Evolutionary conservation across 305 asterid genomes (phyloP), one percentile per base, ranked within the genome.

Genomic region (Nicotiana rustica): DNA sequence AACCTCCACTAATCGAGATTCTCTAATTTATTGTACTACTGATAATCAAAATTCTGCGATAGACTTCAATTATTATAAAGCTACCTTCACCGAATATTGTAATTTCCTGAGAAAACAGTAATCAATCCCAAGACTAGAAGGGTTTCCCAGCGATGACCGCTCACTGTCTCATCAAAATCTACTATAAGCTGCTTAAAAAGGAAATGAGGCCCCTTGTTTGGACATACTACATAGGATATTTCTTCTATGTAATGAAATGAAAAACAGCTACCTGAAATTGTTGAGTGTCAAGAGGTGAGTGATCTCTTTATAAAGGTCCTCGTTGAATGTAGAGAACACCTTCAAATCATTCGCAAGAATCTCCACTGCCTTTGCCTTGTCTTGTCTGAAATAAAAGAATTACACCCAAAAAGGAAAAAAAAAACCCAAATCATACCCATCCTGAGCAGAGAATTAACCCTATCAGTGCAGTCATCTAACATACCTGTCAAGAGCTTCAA

Each of bases 401-500:
- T 41, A 29, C 17, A 25, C 31, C 47, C 64, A 52, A 71, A 29
- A 10, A 15, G 44, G 52, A 15, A 15, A 17, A 33, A 41, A n/a
- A 77, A 10, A 38, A 1, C 44, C 65, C 44, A 79, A 62, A 36
- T 38, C 71, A 36, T 38, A 29, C 2, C 44, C 59, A 62, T 75
- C 7, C 38, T 7, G 0, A 67, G 19, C 25, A 79, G 82, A 67
- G 49, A 41, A 41, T 41, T 41, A 8, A 41, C 10, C 10, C 49
- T 41, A 41, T 41, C 49, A 41, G 49, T 41, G 49, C 49, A 41
- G 49, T 41, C 49, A 41, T 7, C 49, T 41, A 41, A 41, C 79
- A 71, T 90, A 93, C 97, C 91, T 67, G 85, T 93, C 97, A 81
- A 93, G 96, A 81, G 97, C 97, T 89, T 93, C 97, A 81, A 93